A percentile compares a stretch with the other conserved stretches of the same genome.
Conservation (phyloP, 441 rosid genomes). For the Populus tomentosa region DNA sequence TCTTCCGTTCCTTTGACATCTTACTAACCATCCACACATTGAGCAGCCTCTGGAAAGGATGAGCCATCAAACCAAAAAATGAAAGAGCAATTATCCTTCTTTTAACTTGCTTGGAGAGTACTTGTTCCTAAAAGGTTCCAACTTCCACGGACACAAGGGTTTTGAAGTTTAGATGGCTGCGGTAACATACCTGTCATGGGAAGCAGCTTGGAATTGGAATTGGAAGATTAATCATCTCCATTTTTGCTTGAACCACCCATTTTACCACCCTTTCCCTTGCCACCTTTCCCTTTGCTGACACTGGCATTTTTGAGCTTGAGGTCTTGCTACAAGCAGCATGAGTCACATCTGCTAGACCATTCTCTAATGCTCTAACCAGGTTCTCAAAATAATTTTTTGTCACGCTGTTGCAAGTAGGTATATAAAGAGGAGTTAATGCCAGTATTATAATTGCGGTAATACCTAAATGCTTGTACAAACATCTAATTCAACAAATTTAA, state of each 20-base stretch:
- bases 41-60: not conserved
- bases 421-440: not conserved
- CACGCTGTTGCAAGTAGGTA: constrained; percentile 42
- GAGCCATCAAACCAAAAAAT: constrained; percentile 1
- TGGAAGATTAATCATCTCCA: constrained; percentile 29
- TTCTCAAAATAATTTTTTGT: constrained; percentile 70
- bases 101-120: not conserved
- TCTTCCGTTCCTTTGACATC: not conserved
- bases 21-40: not conserved
- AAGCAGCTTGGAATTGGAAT: constrained; percentile 2
- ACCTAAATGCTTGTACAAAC: not conserved
- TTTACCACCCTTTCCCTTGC: constrained; percentile 51
- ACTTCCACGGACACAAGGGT: not conserved
- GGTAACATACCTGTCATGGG: constrained; percentile 25
- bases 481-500: not conserved
- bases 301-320: constrained; percentile 45
- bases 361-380: constrained; percentile 68
- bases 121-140: not conserved
- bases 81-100: not conserved
- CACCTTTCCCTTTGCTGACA: constrained; percentile 44
- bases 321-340: constrained; percentile 53
- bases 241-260: constrained; percentile 44
- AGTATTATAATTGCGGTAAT: not conserved
- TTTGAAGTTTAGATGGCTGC: constrained; percentile 6
- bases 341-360: constrained; percentile 69